phyloP scores from a whole-genome alignment of 164 flowering plant species.

The grape (Vitis vinifera) region DNA sequence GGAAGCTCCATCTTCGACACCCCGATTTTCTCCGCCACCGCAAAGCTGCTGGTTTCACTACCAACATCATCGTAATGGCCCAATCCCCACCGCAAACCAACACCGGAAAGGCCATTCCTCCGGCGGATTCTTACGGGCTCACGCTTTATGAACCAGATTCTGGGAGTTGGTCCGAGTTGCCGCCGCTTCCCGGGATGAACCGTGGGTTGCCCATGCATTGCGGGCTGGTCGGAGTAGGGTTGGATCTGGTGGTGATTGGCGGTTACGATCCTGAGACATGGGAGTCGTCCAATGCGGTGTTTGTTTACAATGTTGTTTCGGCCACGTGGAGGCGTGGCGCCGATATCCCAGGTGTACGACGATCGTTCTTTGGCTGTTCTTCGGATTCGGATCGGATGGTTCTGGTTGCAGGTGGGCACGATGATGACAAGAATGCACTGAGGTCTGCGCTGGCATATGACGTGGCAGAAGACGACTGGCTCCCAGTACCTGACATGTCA shows the following conservation, averaged over 20 bases:
- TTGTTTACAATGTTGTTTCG: background rate
- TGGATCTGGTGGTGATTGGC: background rate
- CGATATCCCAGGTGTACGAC: background rate
- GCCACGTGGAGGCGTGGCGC: background rate
- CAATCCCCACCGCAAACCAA: background rate
- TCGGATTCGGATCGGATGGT: background rate
- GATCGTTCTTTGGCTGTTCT: too few species aligned
- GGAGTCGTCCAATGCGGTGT: background rate
- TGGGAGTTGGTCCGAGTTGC: background rate
- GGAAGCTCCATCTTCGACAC: background rate
- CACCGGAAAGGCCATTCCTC: too few species aligned
- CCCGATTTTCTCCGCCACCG: background rate
- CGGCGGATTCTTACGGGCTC: background rate
- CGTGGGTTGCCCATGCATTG: background rate
- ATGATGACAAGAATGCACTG: conserved; percentile 3
- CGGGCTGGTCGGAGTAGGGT: background rate
- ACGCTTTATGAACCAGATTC: background rate
- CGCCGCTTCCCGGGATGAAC: background rate
- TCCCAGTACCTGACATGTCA: background rate
- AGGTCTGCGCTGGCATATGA: background rate
- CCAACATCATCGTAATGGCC: conserved; percentile 1
- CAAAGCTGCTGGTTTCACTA: background rate
- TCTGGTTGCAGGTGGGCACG: conserved; percentile 3
- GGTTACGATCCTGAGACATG: background rate
- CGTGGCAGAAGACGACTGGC: background rate